Base-by-base conservation (phyloP, 1,284 basidiomycete genomes). In the Caloboletus firmus region DNA sequence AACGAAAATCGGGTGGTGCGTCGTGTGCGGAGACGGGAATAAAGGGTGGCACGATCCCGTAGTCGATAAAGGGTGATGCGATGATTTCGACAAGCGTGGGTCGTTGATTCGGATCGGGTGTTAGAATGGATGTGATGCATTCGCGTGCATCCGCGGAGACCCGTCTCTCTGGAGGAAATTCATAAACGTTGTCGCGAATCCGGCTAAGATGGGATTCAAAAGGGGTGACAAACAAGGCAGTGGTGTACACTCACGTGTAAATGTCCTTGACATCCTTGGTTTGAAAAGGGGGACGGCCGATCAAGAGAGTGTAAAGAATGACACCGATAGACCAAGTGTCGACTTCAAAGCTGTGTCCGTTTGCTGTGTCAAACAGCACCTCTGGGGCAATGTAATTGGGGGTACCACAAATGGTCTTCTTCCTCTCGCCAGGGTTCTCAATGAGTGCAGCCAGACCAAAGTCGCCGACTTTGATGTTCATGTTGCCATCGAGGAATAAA, bases 351-450 rank as follows among this genome's bases (percentile, higher is more conserved):
- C 92, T 95, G 73, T 99, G 96, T 0, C 96, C 95, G 62, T 95
- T 95, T 26, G 88, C 92, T 41, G 91, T 93, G 70, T 98, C 95
- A 71, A 98, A 98, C 56, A 99, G 76, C 32, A 99, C 95, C 70
- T 99, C 96, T 0, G 96, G 97, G 0, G 97, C 97, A 62, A 99
- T 98, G 72, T 99, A 98, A 71, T 99, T 98, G 2, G 96, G 97
- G 1, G 96, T 99, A 7, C 96, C 97, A 65, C 96, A 98, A 46
- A 98, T 96, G 0, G 96, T 99, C 84, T 97, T 98, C 80, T 98
- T 98, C 62, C 96, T 78, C 72, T 99, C 97, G 1, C 95, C 95
- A 11, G 91, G 91, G 69, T 87, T 95, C 74, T 98, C 95, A 51
- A 99, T 96, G 52, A 99, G 80, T 1, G 97, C 96, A 0, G 97